A percentile compares a stretch with the other conserved stretches of the same genome.
Conservation (phyloP, 2,329 filamentous ascomycete genomes). For the Monosporascus ibericus region DNA sequence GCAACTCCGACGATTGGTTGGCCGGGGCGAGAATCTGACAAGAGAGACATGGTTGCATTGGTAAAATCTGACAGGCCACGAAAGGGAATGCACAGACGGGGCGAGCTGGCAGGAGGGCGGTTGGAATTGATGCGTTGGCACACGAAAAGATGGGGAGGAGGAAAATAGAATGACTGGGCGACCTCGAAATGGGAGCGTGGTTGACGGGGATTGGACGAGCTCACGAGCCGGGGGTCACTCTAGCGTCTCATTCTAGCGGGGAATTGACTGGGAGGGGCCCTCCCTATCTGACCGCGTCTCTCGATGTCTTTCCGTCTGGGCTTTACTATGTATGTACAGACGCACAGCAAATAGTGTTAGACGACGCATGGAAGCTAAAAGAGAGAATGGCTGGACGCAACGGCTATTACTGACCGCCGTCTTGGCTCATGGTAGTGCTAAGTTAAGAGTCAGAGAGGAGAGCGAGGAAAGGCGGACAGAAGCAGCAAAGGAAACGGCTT, state of each 20-base stretch:
- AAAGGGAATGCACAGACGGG: background rate
- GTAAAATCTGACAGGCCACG: background rate
- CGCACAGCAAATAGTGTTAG: no score
- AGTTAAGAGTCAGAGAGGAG: background rate
- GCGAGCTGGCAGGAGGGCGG: background rate
- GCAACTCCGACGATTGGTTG: background rate
- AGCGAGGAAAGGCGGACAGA: constrained; percentile 11
- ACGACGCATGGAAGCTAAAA: no score
- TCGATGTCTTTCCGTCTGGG: no score
- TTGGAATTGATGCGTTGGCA: constrained; percentile 9
- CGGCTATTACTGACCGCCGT: constrained; percentile 13
- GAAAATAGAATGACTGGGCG: constrained; percentile 12
- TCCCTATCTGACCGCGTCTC: no score
- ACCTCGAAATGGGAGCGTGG: constrained; percentile 20
- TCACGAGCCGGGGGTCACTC: background rate
- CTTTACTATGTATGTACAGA: no score
- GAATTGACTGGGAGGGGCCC: constrained; percentile 6
- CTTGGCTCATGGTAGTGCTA: constrained; percentile 9
- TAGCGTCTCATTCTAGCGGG: constrained; percentile 4
- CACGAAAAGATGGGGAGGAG: background rate
- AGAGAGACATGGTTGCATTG: background rate
- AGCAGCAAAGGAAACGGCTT: constrained; percentile 15
- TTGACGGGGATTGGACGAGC: constrained; percentile 24
- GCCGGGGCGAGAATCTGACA: background rate
- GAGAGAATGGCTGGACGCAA: background rate